Percentiles rank a stretch among this genome's conserved stretches.
These are phyloP conservation scores for Lupinus albus DNA, from an alignment of 306 rosid species.

Conservation along the genomic window DNA sequence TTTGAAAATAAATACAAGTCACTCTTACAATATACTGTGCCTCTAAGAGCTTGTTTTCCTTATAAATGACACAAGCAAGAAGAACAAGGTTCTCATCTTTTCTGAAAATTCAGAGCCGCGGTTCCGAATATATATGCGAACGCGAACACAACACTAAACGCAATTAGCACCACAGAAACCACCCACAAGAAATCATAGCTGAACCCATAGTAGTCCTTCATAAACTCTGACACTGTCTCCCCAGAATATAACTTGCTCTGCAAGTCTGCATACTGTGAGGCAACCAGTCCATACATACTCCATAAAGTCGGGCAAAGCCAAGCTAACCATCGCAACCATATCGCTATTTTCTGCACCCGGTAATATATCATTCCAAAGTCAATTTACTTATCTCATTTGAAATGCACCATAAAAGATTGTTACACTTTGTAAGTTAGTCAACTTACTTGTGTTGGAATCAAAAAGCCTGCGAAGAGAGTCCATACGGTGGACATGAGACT, in stretches of 20 bases:
- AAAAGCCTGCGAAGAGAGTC: constrained; percentile 46
- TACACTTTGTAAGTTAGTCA: background rate
- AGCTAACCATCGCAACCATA: constrained; percentile 47
- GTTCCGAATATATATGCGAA: constrained; percentile 17
- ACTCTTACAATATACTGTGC: too few relatives aligned
- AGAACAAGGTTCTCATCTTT: constrained; percentile 30
- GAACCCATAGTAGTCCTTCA: constrained; percentile 39
- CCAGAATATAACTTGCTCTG: constrained; percentile 43
- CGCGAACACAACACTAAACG: constrained; percentile 33
- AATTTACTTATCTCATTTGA: background rate
- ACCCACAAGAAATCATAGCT: constrained; percentile 41
- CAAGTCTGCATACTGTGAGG: constrained; percentile 43
- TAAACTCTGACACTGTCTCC: constrained; percentile 43
- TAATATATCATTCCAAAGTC: background rate
- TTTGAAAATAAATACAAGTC: too few relatives aligned
- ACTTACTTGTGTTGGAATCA: constrained; percentile 39
- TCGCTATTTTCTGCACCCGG: constrained; percentile 42
- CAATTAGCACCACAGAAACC: constrained; percentile 38
- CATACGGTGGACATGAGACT: constrained; percentile 33
- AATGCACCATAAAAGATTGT: background rate
- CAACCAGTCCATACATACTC: constrained; percentile 49
- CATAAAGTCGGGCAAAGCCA: constrained; percentile 47
- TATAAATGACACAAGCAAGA: background rate
- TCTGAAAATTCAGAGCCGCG: constrained; percentile 42
- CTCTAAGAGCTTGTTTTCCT: background rate